These are phyloP conservation scores for Eurotiales sp. DNA, from an alignment of 2,329 filamentous ascomycete genomes.

Conservation along the genomic window DNA sequence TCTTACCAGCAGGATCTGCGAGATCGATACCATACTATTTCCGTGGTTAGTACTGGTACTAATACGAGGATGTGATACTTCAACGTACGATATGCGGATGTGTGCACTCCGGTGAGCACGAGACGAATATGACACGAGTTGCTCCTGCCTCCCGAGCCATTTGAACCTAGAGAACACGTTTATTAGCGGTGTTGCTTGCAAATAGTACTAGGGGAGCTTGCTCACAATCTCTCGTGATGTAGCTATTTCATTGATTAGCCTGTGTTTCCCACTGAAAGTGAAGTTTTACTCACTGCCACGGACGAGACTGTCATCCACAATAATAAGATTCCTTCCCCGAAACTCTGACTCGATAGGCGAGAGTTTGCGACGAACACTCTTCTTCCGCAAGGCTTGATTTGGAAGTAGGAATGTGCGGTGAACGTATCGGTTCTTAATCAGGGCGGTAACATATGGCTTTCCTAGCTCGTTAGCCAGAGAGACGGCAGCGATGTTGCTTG, in stretches of 20 bases:
- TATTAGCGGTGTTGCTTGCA: too few relatives aligned
- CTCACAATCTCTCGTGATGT: constrained; percentile 85
- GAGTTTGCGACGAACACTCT: constrained; percentile 84
- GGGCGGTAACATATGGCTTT: constrained; percentile 48
- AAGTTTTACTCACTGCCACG: constrained; percentile 68
- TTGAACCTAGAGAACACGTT: too few relatives aligned
- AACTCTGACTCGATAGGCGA: constrained; percentile 86
- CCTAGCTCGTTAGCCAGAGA: too few relatives aligned
- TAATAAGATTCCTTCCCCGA: constrained; percentile 69
- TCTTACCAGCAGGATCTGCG: too few relatives aligned
- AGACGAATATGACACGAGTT: too few relatives aligned
- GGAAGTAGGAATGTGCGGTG: constrained; percentile 87
- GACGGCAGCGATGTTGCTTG: too few relatives aligned
- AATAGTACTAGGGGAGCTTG: not conserved
- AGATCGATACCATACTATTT: constrained; percentile 60
- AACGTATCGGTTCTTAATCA: constrained; percentile 84
- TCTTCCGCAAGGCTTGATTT: constrained; percentile 73
- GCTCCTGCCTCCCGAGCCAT: too few relatives aligned
- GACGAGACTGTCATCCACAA: constrained; percentile 89
- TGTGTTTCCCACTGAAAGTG: too few relatives aligned
- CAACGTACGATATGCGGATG: too few relatives aligned
- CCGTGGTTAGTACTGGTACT: too few relatives aligned
- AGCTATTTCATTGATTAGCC: constrained; percentile 60
- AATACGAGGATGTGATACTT: too few relatives aligned
- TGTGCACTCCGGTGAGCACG: too few relatives aligned